Conservation (phyloP, 352 stramenopile species). For the Globisporangium megalacanthum region DNA sequence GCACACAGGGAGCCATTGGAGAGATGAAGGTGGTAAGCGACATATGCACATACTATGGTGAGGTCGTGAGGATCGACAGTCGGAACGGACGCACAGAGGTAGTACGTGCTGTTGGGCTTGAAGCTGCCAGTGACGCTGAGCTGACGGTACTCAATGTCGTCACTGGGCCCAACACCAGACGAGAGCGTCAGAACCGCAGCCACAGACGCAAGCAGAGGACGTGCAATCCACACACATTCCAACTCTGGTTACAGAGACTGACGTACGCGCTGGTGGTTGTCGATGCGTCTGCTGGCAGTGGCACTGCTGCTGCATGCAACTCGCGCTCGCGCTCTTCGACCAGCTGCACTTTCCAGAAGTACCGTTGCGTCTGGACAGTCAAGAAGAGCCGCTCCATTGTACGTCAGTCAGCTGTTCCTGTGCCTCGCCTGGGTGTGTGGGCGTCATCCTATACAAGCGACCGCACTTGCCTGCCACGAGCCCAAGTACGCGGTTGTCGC, state of each 20-base stretch:
- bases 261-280: slow-evolving; percentile 51
- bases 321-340: slow-evolving; percentile 81
- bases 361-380: slow-evolving; percentile 59
- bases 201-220: neutral
- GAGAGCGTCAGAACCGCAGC: neutral
- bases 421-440: neutral
- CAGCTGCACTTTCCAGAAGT: slow-evolving; percentile 87
- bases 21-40: too few relatives aligned
- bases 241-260: neutral
- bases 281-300: slow-evolving; percentile 55
- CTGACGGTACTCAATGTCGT: slow-evolving; percentile 80
- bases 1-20: neutral
- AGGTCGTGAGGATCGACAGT: neutral
- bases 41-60: too few relatives aligned
- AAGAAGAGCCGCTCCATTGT: too few relatives aligned
- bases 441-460: neutral
- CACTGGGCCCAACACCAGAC: slow-evolving; percentile 19
- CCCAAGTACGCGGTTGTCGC: slow-evolving; percentile 72
- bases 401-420: too few relatives aligned
- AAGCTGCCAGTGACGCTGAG: slow-evolving; percentile 58
- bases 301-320: slow-evolving; percentile 49
- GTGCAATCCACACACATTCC: neutral
- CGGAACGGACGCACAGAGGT: slow-evolving; percentile 49
- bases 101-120: slow-evolving; percentile 71
- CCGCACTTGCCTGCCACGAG: slow-evolving; percentile 57